Conservation (phyloP, 352 stramenopile genomes). For the Peronospora farinosa region DNA sequence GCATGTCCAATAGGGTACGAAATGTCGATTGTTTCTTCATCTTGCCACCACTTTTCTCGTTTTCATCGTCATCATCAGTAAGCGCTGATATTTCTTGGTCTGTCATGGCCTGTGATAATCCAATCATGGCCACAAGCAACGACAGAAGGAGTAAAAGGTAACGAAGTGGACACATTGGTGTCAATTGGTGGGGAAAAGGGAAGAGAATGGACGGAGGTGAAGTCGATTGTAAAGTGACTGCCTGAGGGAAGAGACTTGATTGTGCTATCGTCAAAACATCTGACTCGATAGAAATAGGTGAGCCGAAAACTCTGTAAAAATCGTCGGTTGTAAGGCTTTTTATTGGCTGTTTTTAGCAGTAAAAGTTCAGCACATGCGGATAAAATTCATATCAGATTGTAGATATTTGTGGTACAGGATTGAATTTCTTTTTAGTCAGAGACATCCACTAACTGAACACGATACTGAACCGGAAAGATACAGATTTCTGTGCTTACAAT, state of each 20-base stretch:
- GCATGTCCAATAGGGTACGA: conserved; percentile 80
- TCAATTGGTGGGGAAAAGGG: background rate
- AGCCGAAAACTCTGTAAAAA: too few relatives aligned
- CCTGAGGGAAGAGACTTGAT: too few relatives aligned
- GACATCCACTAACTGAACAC: too few relatives aligned
- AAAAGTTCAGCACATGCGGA: too few relatives aligned
- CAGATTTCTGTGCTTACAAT: too few relatives aligned
- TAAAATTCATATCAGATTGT: too few relatives aligned
- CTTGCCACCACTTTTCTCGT: conserved; percentile 43
- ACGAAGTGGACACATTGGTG: conserved; percentile 70
- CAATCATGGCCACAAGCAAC: conserved; percentile 80
- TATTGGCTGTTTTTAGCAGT: too few relatives aligned
- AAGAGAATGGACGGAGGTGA: background rate
- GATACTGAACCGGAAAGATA: too few relatives aligned
- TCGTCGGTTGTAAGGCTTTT: too few relatives aligned
- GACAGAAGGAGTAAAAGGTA: conserved; percentile 84
- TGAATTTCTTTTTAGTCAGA: too few relatives aligned
- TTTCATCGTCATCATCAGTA: conserved; percentile 44
- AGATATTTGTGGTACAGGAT: too few relatives aligned
- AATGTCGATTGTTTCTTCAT: conserved; percentile 42
- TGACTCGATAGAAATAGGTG: conserved; percentile 8
- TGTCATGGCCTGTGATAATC: conserved; percentile 68
- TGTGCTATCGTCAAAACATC: too few relatives aligned
- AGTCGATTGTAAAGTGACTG: conserved; percentile 30
- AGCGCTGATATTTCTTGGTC: conserved; percentile 58